Percentiles rank a stretch among this genome's conserved stretches.
phyloP scores from a whole-genome alignment of 139 green algal genomes.

The Micractinium sp. region DNA sequence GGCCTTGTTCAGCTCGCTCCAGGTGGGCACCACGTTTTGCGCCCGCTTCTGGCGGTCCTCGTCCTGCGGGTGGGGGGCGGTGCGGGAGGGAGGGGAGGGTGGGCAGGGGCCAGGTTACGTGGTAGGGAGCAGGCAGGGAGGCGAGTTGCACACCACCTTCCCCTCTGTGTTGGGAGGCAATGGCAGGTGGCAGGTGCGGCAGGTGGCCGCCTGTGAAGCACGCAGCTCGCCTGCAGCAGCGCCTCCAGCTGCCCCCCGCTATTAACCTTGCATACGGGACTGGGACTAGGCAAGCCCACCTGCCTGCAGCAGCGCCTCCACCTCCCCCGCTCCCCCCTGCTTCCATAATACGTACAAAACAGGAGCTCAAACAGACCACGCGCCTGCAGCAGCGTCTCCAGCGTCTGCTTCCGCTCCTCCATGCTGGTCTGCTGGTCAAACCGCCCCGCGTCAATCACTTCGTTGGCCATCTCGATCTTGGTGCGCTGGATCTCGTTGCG shows the following conservation, averaged over 20 bases:
- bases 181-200: too few species aligned
- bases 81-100: too few species aligned
- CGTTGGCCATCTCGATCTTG: conserved; percentile 99
- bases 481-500: conserved; percentile 96
- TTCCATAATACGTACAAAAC: neutral
- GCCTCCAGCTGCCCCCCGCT: too few species aligned
- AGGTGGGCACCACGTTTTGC: conserved; percentile 66
- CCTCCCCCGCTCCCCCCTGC: neutral
- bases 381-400: conserved; percentile 82
- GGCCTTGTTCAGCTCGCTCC: conserved; percentile 64
- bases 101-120: too few species aligned
- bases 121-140: too few species aligned
- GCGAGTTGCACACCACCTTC: too few species aligned
- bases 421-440: conserved; percentile 96
- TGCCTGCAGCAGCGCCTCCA: too few species aligned
- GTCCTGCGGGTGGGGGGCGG: conserved; percentile 43
- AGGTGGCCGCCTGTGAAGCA: too few species aligned
- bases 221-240: conserved; percentile 63
- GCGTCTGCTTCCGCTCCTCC: conserved; percentile 83
- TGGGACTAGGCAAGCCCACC: too few species aligned
- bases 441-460: conserved; percentile 53
- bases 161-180: too few species aligned
- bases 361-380: neutral
- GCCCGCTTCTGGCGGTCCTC: conserved; percentile 61
- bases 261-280: too few species aligned